Conservation (phyloP, 305 asterid genomes). For the Fraxinus angustifolia region DNA sequence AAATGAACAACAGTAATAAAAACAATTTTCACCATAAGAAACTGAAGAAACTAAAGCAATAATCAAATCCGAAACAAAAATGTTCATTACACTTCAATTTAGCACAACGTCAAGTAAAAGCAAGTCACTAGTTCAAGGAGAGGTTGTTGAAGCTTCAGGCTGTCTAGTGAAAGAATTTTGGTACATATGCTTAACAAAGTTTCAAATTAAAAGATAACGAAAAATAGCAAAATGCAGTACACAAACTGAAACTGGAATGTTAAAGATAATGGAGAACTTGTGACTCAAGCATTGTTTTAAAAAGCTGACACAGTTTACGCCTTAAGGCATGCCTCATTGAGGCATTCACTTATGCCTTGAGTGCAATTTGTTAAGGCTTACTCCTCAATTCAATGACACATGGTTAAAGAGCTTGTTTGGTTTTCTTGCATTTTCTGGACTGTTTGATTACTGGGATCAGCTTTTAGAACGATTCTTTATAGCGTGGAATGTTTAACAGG, state of each 20-base stretch:
- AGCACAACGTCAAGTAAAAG: neutral
- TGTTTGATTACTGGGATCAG: neutral
- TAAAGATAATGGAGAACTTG: neutral
- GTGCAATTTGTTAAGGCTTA: neutral
- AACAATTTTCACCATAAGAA: slow-evolving; percentile 1
- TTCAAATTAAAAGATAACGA: neutral
- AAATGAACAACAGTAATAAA: neutral
- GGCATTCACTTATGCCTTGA: neutral
- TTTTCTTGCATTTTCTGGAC: neutral
- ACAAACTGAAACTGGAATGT: neutral
- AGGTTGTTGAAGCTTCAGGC: neutral
- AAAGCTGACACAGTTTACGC: neutral
- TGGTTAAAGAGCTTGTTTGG: neutral
- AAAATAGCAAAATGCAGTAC: neutral
- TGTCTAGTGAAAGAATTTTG: neutral
- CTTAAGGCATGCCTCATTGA: neutral
- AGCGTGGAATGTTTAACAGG: neutral
- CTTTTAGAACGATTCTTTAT: neutral
- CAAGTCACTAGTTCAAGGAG: neutral
- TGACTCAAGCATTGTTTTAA: neutral
- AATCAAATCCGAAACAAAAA: neutral
- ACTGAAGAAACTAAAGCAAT: slow-evolving; percentile 12
- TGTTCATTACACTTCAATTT: neutral
- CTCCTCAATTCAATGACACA: neutral
- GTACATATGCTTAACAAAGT: neutral